Conservation (phyloP, 257 asterid genomes). For the Avicennia marina region DNA sequence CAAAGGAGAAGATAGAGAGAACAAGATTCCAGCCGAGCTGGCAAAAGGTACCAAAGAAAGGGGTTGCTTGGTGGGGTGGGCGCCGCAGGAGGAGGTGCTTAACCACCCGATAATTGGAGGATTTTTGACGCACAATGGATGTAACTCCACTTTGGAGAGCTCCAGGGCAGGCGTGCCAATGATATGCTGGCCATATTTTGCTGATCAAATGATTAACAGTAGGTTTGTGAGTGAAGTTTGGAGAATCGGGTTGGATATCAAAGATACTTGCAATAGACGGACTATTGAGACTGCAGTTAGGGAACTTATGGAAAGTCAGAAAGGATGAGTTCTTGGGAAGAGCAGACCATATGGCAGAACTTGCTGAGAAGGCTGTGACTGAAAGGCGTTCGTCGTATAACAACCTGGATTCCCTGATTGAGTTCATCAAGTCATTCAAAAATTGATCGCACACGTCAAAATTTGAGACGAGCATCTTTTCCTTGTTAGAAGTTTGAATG, state of each 20-base stretch:
- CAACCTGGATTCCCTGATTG: too few relatives aligned
- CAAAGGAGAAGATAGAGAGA: background rate
- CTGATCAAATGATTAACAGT: constrained; percentile 46
- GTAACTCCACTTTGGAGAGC: constrained; percentile 32
- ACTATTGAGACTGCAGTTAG: constrained; percentile 33
- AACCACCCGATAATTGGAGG: constrained; percentile 37
- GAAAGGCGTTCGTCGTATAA: too few relatives aligned
- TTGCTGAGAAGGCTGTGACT: constrained; percentile 34
- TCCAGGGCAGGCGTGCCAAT: constrained; percentile 25
- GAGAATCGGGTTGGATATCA: constrained; percentile 59
- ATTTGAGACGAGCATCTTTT: too few relatives aligned
- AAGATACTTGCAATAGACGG: constrained; percentile 40
- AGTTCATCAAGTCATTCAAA: too few relatives aligned
- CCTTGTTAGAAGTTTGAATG: too few relatives aligned
- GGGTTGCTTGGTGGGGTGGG: constrained; percentile 49
- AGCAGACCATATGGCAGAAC: constrained; percentile 21
- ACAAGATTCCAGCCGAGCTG: background rate
- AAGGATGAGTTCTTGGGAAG: constrained; percentile 33
- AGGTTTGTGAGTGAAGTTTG: constrained; percentile 53
- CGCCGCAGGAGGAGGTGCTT: constrained; percentile 48
- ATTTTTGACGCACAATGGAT: constrained; percentile 42
- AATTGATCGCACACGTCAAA: too few relatives aligned
- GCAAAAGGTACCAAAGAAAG: constrained; percentile 24
- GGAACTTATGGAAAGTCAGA: constrained; percentile 37
- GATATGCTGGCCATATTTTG: constrained; percentile 37